phyloP scores from a whole-genome alignment of 169 alveolate species.

The Babesia ovata region DNA sequence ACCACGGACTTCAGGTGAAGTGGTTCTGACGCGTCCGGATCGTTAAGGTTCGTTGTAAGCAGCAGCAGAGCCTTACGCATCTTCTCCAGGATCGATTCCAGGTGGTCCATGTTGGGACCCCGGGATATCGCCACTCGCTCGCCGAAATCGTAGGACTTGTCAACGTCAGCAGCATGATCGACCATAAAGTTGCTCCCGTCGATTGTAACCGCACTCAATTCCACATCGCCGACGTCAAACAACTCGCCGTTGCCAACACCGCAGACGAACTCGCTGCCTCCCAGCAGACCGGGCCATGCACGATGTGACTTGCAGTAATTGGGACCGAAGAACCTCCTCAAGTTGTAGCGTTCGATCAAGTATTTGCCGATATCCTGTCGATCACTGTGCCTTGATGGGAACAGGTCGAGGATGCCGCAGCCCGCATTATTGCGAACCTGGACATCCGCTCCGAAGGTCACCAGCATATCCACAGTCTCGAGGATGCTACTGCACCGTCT shows the following conservation, averaged over 20 bases:
- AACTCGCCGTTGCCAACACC: not conserved
- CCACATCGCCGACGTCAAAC: not conserved
- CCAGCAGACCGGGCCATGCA: constrained; percentile 33
- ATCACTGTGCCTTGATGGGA: not conserved
- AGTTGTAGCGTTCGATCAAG: constrained; percentile 9
- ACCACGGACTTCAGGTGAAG: not conserved
- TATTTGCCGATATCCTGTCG: not conserved
- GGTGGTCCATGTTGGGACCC: not conserved
- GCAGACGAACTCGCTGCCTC: constrained; percentile 25
- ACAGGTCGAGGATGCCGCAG: constrained; percentile 23
- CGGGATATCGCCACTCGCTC: not conserved
- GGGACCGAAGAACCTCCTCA: not conserved
- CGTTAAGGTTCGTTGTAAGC: not conserved
- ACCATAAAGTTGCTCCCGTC: constrained; percentile 13
- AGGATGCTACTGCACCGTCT: not conserved
- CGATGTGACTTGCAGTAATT: not conserved
- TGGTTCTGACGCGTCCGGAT: not conserved
- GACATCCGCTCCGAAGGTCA: constrained; percentile 57
- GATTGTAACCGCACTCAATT: not conserved
- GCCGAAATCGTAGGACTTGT: not conserved
- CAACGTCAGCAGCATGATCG: not conserved
- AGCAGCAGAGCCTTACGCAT: constrained; percentile 15
- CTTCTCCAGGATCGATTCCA: constrained; percentile 30
- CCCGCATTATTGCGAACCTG: constrained; percentile 10
- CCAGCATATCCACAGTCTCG: constrained; percentile 48